These are phyloP conservation scores for Sesbania bispinosa DNA, from an alignment of 306 rosid species.

Conservation along the genomic window DNA sequence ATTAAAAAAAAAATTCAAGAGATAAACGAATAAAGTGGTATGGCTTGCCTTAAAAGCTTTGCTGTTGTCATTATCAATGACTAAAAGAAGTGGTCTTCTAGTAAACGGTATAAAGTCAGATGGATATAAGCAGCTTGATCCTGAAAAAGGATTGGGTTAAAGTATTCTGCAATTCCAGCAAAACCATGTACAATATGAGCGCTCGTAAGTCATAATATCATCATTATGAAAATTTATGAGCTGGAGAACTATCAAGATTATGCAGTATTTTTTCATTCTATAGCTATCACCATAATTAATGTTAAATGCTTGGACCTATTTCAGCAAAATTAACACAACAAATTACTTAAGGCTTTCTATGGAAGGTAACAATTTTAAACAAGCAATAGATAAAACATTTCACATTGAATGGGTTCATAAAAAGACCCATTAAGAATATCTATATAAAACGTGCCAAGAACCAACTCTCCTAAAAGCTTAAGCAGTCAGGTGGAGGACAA, in stretches of 20 bases:
- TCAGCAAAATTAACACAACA: background rate
- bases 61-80: slow-evolving; percentile 78
- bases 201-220: background rate
- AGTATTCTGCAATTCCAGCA: slow-evolving; percentile 23
- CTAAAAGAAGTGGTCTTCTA: slow-evolving; percentile 83
- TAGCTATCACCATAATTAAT: background rate
- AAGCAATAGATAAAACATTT: background rate
- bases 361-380: background rate
- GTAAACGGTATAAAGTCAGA: slow-evolving; percentile 87
- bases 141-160: slow-evolving; percentile 53
- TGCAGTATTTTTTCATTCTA: background rate
- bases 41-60: slow-evolving; percentile 83
- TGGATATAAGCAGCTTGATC: slow-evolving; percentile 75
- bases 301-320: slow-evolving; percentile 18
- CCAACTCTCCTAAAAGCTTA: background rate
- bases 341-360: background rate
- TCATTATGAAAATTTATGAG: no score
- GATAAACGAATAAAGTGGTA: background rate
- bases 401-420: background rate
- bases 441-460: background rate
- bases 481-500: background rate
- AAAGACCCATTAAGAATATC: background rate
- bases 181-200: slow-evolving; percentile 12
- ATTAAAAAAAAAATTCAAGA: background rate
- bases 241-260: background rate